These are phyloP conservation scores for Leccinum subrobustum DNA, from an alignment of 1,284 basidiomycete species.

Conservation along the genomic window DNA sequence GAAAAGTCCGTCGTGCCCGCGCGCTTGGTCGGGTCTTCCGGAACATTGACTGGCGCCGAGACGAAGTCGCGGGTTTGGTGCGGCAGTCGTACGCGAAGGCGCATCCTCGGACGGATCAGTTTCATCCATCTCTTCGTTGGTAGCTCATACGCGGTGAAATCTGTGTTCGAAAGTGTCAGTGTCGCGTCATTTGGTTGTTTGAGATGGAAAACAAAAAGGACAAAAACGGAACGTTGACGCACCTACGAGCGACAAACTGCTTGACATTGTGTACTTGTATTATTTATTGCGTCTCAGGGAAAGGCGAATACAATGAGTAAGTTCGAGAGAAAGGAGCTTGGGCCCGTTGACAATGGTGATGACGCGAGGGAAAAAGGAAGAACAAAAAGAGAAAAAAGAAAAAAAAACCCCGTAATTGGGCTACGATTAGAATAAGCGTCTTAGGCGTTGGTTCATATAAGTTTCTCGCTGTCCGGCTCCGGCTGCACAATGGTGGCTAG, in stretches of 20 bases:
- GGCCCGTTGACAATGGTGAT: background rate
- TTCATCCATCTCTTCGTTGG: constrained; percentile 24
- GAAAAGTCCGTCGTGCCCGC: background rate
- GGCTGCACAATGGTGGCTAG: constrained; percentile 3
- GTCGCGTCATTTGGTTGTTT: background rate
- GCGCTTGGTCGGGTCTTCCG: background rate
- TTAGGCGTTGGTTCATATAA: background rate
- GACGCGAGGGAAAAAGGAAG: background rate
- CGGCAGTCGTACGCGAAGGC: constrained; percentile 17
- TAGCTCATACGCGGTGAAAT: constrained; percentile 25
- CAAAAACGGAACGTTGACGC: background rate
- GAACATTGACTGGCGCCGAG: constrained; percentile 12
- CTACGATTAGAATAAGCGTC: background rate
- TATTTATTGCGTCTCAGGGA: background rate
- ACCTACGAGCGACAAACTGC: constrained; percentile 21
- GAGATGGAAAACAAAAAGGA: background rate
- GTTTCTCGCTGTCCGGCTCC: constrained; percentile 11
- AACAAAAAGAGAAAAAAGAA: too few relatives aligned
- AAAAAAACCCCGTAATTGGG: background rate
- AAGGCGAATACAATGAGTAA: background rate
- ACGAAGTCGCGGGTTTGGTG: constrained; percentile 12
- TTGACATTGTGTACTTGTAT: constrained; percentile 5
- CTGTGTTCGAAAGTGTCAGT: constrained; percentile 1
- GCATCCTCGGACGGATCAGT: constrained; percentile 22
- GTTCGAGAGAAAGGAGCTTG: background rate